Evolutionary conservation across 2,329 filamentous ascomycete species (phyloP), one percentile per base, ranked within the genome.

Genomic region (Fusarium sp.): DNA sequence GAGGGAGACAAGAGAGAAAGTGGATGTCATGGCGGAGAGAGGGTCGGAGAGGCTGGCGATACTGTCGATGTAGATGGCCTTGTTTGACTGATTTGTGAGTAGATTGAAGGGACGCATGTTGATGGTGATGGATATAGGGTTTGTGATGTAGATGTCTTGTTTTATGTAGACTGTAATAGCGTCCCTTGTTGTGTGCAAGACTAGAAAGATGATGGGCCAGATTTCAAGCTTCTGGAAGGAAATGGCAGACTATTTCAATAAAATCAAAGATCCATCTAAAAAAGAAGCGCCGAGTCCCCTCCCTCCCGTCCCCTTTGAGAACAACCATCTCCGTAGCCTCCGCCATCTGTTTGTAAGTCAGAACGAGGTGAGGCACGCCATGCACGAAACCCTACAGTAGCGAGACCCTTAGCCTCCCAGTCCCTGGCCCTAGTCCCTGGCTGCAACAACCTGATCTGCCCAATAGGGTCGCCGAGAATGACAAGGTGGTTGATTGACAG

Each of bases 1-100:
- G 51, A 76, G 73, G 21, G 67, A 71, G 61, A 76, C 70, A 42
- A 76, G 73, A 17, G 73, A 65, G 38, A 67, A 66, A 46, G 73
- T 66, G 27, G 70, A 69, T 3, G 69, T 70, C 67, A 73, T 74
- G 54, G 62, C 66, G 5, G 59, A 65, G 42, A 76, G 64, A 44
- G 71, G 66, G 2, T 72, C 70, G 3, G 74, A 76, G 37, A 76
- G 58, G 21, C 50, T 61, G 47, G 55, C 66, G 29, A 76, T 69
- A 53, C 52, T 71, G 56, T 76, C 49, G 49, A 74, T 57, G 45
- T 63, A 68, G 48, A 64, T 63, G 45, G 53, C 51, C 46, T 65
- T 63, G 46, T 54, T 65, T 6, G 57, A 47, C 35, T 62, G 54
- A 27, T 65, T 60, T 25, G 68, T 57, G 23, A 61, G 58, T n/a